Conservation (phyloP, 2,329 filamentous ascomycete species). For the Alternaria atra region DNA sequence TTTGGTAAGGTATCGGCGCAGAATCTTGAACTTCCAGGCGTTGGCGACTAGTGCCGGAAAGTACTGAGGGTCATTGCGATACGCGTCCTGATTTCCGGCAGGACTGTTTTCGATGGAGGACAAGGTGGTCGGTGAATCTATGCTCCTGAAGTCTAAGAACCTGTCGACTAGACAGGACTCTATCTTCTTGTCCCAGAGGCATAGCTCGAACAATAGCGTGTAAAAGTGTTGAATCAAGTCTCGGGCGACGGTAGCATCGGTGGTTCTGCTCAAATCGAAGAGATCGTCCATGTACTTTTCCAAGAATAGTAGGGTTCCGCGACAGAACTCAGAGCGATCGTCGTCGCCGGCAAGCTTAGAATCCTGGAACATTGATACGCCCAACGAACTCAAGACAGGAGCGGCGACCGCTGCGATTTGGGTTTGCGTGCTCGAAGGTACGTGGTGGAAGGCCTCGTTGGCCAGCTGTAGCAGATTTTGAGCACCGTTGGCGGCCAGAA, state of each 20-base stretch:
- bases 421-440: conserved; percentile 25
- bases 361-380: conserved; percentile 31
- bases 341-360: conserved; percentile 16
- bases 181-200: conserved; percentile 36
- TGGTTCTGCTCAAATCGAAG: conserved; percentile 37
- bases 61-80: conserved; percentile 41
- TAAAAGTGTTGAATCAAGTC: conserved; percentile 38
- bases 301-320: conserved; percentile 36
- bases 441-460: conserved; percentile 31
- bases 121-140: conserved; percentile 33
- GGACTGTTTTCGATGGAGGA: conserved; percentile 13
- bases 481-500: conserved; percentile 36
- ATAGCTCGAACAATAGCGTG: conserved; percentile 34
- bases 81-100: conserved; percentile 16
- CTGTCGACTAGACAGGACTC: conserved; percentile 37
- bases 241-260: conserved; percentile 35
- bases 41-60: conserved; percentile 63
- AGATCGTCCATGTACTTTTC: conserved; percentile 41
- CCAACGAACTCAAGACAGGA: conserved; percentile 33
- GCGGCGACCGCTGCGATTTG: conserved; percentile 27
- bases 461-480: conserved; percentile 37
- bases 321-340: conserved; percentile 31
- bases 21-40: conserved; percentile 74
- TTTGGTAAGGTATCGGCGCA: conserved; percentile 78
- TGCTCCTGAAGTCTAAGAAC: conserved; percentile 34